Conservation (phyloP, 1,139 yeast species). For the Blastobotrys serpentis region DNA sequence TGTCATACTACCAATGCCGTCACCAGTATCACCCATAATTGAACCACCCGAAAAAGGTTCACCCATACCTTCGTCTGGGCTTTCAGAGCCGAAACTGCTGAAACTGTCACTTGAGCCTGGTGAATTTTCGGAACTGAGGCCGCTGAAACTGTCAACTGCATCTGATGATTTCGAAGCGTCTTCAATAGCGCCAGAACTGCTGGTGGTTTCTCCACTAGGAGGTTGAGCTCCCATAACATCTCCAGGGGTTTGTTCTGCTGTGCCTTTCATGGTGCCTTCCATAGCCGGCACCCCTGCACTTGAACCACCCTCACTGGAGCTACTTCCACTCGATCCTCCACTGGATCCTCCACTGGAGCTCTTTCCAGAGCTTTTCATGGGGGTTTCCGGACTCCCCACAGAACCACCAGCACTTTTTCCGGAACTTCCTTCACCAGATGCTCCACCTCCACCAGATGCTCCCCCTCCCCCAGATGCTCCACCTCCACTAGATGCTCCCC, state of each 20-base stretch:
- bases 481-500: no score
- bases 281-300: background rate
- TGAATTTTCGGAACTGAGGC: no score
- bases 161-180: no score
- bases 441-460: background rate
- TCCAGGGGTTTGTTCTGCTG: background rate
- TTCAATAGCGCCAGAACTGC: background rate
- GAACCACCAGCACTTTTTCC: background rate
- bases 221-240: no score
- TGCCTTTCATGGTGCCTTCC: background rate
- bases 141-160: no score
- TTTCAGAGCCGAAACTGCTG: no score
- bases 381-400: background rate
- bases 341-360: background rate
- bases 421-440: background rate
- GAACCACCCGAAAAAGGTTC: background rate
- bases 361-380: background rate
- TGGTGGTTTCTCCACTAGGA: background rate
- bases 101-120: no score
- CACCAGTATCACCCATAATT: background rate
- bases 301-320: background rate
- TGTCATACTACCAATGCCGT: background rate
- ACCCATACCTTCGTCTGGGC: background rate
- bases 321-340: background rate
- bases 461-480: no score